phyloP scores from a whole-genome alignment of 441 rosid species.

The Melastoma candidum region DNA sequence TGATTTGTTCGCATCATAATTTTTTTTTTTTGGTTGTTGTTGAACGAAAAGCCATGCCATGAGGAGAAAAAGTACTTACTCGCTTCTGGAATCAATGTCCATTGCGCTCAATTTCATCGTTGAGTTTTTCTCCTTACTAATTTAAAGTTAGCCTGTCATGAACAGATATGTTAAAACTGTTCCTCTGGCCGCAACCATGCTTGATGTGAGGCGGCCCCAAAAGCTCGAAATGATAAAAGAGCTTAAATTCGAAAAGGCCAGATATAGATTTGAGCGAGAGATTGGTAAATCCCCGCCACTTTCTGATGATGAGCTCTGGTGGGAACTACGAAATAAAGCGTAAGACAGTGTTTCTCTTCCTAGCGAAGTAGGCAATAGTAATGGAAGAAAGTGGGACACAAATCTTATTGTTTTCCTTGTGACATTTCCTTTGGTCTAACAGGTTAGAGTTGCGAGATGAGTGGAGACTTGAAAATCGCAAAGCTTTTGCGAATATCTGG shows the following conservation, averaged over 20 bases:
- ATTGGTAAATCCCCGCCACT: constrained; percentile 96
- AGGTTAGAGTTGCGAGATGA: constrained; percentile 87
- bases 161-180: constrained; percentile 82
- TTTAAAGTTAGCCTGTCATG: not conserved
- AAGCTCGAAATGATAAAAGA: constrained; percentile 86
- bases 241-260: constrained; percentile 58
- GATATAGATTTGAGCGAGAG: constrained; percentile 75
- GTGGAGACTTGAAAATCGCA: constrained; percentile 79
- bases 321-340: constrained; percentile 91
- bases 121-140: not conserved
- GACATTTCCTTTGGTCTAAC: constrained; percentile 19
- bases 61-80: no score
- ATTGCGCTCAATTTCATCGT: no score
- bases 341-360: constrained; percentile 28
- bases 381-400: not conserved
- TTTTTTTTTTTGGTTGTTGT: no score
- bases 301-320: constrained; percentile 82
- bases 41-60: no score
- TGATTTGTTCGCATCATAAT: no score
- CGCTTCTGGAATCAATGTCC: no score
- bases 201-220: constrained; percentile 78
- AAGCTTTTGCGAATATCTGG: constrained; percentile 91
- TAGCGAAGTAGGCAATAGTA: not conserved
- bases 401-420: constrained; percentile 8
- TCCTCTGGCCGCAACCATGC: constrained; percentile 82